Percentiles rank a stretch among this genome's conserved stretches.
Conservation (phyloP, 345 rosid genomes). For the Trapa incisa region DNA sequence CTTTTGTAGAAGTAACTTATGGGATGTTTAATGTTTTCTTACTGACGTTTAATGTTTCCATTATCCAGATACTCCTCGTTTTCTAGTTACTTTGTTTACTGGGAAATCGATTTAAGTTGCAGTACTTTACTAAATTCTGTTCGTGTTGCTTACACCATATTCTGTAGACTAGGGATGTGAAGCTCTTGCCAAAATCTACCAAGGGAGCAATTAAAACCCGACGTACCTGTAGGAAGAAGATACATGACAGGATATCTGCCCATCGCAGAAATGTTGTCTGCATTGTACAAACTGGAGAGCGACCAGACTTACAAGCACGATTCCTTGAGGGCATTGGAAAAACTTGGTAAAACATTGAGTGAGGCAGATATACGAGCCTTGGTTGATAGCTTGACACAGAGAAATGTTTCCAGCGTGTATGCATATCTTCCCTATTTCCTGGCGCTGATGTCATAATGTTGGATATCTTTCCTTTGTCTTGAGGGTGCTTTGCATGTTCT, state of each 20-base stretch:
- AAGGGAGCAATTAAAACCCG: constrained; percentile 50
- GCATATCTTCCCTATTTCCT: constrained; percentile 9
- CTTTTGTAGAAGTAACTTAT: not conserved
- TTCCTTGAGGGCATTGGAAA: constrained; percentile 38
- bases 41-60: not conserved
- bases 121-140: not conserved
- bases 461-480: constrained; percentile 2
- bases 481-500: not conserved
- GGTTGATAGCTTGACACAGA: constrained; percentile 38
- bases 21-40: not conserved
- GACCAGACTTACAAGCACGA: constrained; percentile 21
- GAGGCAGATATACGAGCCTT: constrained; percentile 54
- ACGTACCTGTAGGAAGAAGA: constrained; percentile 66
- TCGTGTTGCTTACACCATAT: not conserved
- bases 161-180: constrained; percentile 62
- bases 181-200: constrained; percentile 45
- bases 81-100: not conserved
- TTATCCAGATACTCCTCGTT: not conserved
- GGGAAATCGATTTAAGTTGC: not conserved
- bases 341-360: constrained; percentile 42
- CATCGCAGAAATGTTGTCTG: constrained; percentile 53
- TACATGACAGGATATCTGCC: constrained; percentile 60
- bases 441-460: constrained; percentile 24
- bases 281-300: constrained; percentile 29
- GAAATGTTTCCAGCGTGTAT: constrained; percentile 46